Percentiles rank a stretch among this genome's conserved stretches.
Evolutionary conservation across 345 rosid species (phyloP).

Genomic region (Clarkia xantiana): DNA sequence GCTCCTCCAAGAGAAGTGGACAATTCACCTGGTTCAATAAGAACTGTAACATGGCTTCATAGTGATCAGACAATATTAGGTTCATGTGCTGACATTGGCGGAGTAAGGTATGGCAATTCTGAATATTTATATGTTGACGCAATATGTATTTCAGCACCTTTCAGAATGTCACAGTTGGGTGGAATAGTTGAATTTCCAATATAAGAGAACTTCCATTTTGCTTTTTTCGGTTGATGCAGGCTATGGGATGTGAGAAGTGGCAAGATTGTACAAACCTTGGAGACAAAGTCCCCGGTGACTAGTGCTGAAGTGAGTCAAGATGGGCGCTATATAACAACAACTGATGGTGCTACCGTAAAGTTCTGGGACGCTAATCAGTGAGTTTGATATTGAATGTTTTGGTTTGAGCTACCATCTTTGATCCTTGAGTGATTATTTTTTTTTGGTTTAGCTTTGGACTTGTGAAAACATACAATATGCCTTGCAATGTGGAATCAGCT

Average conservation of each 20-base stretch:
- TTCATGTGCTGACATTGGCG: conserved; percentile 77
- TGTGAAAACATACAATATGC: conserved; percentile 85
- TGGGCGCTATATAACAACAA: conserved; percentile 86
- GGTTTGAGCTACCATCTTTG: neutral
- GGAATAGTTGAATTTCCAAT: no score
- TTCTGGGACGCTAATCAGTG: conserved; percentile 99
- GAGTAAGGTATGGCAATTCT: conserved; percentile 46
- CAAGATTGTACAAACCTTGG: conserved; percentile 66
- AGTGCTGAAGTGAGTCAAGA: conserved; percentile 94
- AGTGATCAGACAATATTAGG: conserved; percentile 89
- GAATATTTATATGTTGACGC: neutral
- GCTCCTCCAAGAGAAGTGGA: conserved; percentile 84
- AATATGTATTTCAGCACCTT: neutral
- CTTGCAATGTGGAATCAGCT: conserved; percentile 61
- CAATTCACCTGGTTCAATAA: conserved; percentile 72
- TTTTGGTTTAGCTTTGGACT: conserved; percentile 51
- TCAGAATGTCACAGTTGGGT: no score
- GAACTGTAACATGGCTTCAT: conserved; percentile 93
- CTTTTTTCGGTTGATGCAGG: conserved; percentile 19
- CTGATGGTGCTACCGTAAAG: conserved; percentile 83
- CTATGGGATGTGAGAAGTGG: conserved; percentile 91
- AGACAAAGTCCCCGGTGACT: conserved; percentile 74
- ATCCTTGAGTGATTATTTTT: conserved; percentile 5
- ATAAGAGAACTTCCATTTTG: neutral
- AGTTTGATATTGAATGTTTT: conserved; percentile 15